phyloP scores from a whole-genome alignment of 257 asterid species.

The Echium plantagineum region DNA sequence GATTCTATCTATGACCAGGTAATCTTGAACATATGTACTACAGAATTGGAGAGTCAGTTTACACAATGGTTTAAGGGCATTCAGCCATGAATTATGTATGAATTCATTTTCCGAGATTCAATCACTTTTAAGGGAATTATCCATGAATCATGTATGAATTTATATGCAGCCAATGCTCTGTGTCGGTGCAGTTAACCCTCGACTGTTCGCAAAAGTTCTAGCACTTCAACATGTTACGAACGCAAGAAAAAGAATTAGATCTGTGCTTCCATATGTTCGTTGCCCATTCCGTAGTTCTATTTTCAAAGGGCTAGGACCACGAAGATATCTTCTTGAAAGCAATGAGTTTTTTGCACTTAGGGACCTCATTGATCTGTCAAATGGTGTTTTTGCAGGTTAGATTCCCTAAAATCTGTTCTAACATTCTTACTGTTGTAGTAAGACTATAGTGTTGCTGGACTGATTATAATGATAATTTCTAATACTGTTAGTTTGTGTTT shows the following conservation, averaged over 20 bases:
- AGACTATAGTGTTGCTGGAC: background rate
- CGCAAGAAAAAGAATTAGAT: conserved; percentile 61
- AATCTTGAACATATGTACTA: conserved; percentile 6
- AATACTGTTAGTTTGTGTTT: too few species aligned
- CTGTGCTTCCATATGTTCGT: conserved; percentile 67
- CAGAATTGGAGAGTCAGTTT: conserved; percentile 5
- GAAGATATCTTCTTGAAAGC: conserved; percentile 91
- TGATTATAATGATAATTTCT: background rate
- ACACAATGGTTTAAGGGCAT: too few species aligned
- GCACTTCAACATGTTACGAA: conserved; percentile 82
- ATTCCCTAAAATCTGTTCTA: conserved; percentile 10
- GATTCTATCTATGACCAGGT: conserved; percentile 90
- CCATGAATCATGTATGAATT: background rate
- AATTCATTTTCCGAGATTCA: background rate
- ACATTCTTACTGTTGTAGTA: conserved; percentile 14
- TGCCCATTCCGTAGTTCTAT: conserved; percentile 73
- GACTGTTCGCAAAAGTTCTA: conserved; percentile 70
- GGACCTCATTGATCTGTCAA: conserved; percentile 87
- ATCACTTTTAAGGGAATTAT: background rate
- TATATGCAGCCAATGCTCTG: conserved; percentile 95
- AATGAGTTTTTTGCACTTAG: conserved; percentile 74
- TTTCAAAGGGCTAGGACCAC: conserved; percentile 72
- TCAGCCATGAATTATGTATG: too few species aligned
- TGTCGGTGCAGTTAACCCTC: conserved; percentile 92
- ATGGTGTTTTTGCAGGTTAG: conserved; percentile 90